Evolutionary conservation across 768 basidiomycete species (phyloP).

Genomic region (Mycena albidolilacea): DNA sequence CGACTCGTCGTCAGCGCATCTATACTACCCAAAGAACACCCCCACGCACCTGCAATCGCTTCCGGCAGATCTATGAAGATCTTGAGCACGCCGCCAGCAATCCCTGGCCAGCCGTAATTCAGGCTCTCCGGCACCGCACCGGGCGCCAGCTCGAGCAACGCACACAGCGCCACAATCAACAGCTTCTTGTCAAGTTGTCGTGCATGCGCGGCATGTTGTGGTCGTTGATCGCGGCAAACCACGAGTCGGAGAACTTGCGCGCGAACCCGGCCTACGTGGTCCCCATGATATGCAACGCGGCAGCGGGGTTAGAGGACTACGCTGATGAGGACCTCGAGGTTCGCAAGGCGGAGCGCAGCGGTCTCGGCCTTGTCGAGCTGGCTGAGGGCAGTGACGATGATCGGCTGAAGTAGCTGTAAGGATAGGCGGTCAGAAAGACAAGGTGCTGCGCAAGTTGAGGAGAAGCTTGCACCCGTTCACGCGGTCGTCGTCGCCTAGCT

Average conservation of each 20-base stretch:
- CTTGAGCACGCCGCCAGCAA: constrained; percentile 77
- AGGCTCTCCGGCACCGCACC: constrained; percentile 67
- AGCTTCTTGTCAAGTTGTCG: constrained; percentile 94
- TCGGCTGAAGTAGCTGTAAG: constrained; percentile 72
- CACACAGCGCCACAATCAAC: constrained; percentile 79
- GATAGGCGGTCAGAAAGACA: background rate
- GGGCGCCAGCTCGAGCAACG: constrained; percentile 80
- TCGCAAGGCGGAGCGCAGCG: constrained; percentile 76
- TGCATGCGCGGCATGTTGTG: constrained; percentile 86
- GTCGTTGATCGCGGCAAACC: constrained; percentile 83
- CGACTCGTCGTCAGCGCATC: constrained; percentile 10
- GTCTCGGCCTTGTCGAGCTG: constrained; percentile 76
- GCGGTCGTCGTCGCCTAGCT: constrained; percentile 87
- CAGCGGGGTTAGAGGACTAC: constrained; percentile 85
- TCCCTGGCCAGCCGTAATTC: constrained; percentile 81
- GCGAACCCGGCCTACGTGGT: constrained; percentile 68
- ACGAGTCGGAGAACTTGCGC: constrained; percentile 85
- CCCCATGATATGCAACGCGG: constrained; percentile 85
- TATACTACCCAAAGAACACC: background rate
- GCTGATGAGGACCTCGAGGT: constrained; percentile 88
- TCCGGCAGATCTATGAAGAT: constrained; percentile 85
- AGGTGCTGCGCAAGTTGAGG: constrained; percentile 79
- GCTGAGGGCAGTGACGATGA: constrained; percentile 74
- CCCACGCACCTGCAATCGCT: constrained; percentile 75
- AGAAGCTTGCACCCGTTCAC: constrained; percentile 89